These are phyloP conservation scores for Exophiala viscosa DNA, from an alignment of 2,329 filamentous ascomycete genomes.

Conservation along the genomic window DNA sequence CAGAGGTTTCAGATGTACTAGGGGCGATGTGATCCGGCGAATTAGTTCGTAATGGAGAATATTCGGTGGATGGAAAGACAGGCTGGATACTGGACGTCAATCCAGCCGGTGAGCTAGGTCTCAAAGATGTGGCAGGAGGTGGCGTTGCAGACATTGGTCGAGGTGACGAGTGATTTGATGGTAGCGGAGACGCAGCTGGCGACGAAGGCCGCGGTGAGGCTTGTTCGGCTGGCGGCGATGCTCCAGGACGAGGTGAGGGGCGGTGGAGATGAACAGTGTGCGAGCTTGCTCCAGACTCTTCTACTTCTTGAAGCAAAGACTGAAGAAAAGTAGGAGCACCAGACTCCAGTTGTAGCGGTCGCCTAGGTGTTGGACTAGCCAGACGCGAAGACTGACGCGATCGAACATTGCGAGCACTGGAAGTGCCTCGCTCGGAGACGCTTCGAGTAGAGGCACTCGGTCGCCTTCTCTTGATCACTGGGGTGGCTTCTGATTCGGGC, in stretches of 20 bases:
- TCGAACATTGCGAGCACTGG: constrained; percentile 19
- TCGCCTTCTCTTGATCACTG: constrained; percentile 24
- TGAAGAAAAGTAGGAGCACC: constrained; percentile 76
- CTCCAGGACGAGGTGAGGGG: constrained; percentile 30
- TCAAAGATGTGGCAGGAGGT: constrained; percentile 38
- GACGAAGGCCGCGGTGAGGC: constrained; percentile 40
- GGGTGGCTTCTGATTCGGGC: constrained; percentile 38
- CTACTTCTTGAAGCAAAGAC: constrained; percentile 83
- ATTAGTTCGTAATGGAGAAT: constrained; percentile 61
- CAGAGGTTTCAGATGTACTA: constrained; percentile 8
- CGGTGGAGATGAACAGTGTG: constrained; percentile 31
- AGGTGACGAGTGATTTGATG: constrained; percentile 41
- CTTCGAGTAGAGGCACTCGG: constrained; percentile 17
- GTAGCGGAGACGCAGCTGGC: constrained; percentile 39
- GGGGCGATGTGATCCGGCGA: constrained; percentile 27
- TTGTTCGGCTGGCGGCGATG: constrained; percentile 35
- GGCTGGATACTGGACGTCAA: constrained; percentile 71
- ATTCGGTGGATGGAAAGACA: constrained; percentile 69
- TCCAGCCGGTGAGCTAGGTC: constrained; percentile 64
- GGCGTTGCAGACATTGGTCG: constrained; percentile 38
- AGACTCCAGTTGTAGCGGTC: constrained; percentile 29
- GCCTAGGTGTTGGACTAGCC: constrained; percentile 19
- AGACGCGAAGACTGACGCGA: constrained; percentile 29
- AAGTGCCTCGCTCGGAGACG: constrained; percentile 10
- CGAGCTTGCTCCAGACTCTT: constrained; percentile 49